A percentile compares a stretch with the other conserved stretches of the same genome.
Evolutionary conservation across 305 asterid genomes (phyloP).

Genomic region (Fraxinus velutina): DNA sequence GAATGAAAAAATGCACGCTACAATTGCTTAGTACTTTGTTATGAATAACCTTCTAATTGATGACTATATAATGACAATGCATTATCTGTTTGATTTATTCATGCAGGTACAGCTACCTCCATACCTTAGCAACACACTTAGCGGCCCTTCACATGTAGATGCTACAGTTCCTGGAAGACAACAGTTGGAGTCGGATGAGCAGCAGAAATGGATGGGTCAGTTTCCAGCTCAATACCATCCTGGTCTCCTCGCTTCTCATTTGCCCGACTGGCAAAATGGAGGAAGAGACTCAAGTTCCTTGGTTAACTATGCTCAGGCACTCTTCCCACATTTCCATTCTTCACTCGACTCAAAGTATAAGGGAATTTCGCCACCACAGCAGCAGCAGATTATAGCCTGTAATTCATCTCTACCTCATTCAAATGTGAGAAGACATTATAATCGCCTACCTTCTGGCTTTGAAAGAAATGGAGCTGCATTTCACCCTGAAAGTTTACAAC

Average conservation of each 20-base stretch:
- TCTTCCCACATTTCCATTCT: conserved; percentile 44
- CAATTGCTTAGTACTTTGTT: not conserved
- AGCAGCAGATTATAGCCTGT: conserved; percentile 32
- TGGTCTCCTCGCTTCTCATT: conserved; percentile 25
- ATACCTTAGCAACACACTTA: conserved; percentile 29
- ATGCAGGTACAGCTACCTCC: conserved; percentile 48
- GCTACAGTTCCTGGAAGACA: conserved; percentile 26
- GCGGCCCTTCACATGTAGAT: conserved; percentile 18
- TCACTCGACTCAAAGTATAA: conserved; percentile 39
- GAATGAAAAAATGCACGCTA: not conserved
- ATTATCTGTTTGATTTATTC: conserved; percentile 2
- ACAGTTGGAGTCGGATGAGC: conserved; percentile 28
- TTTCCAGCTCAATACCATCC: conserved; percentile 31
- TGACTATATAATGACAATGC: not conserved
- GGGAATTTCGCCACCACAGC: conserved; percentile 37
- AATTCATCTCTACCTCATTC: conserved; percentile 25
- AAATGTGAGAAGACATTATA: conserved; percentile 33
- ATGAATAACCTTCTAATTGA: not conserved
- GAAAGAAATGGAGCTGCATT: conserved; percentile 36
- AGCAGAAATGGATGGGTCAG: conserved; percentile 32
- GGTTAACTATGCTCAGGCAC: conserved; percentile 41
- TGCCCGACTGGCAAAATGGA: conserved; percentile 38
- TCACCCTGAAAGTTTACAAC: conserved; percentile 32
- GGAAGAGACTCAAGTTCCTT: conserved; percentile 32
- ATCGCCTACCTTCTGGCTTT: conserved; percentile 35